Evolutionary conservation across 352 stramenopile genomes (phyloP).

Genomic region (Pythium dissimile): DNA sequence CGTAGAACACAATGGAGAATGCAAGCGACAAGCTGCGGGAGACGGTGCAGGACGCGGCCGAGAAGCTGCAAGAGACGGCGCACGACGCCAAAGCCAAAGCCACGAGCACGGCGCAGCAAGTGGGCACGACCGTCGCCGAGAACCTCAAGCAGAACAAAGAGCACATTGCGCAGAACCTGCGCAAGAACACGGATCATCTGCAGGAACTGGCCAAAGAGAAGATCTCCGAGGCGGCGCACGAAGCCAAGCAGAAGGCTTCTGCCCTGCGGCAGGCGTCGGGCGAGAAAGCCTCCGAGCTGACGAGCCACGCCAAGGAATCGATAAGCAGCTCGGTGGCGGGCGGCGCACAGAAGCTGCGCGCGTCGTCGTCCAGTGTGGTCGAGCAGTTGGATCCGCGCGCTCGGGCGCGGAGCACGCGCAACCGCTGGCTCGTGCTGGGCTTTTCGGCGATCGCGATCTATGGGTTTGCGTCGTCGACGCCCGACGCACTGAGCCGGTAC

Average conservation of each 20-base stretch:
- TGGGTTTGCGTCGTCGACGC: conserved; percentile 60
- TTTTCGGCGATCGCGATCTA: conserved; percentile 71
- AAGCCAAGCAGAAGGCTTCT: conserved; percentile 1
- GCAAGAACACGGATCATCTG: conserved; percentile 33
- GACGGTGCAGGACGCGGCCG: conserved; percentile 11
- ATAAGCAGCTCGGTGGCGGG: conserved; percentile 3
- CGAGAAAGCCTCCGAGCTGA: background rate
- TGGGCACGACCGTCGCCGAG: conserved; percentile 31
- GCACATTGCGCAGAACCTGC: conserved; percentile 38
- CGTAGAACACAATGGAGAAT: conserved; percentile 7
- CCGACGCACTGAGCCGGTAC: conserved; percentile 68
- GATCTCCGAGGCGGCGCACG: background rate
- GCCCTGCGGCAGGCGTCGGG: background rate
- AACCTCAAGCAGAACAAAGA: conserved; percentile 49
- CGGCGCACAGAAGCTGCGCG: conserved; percentile 43
- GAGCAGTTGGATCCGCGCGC: conserved; percentile 50
- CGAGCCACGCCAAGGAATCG: background rate
- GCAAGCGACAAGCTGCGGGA: conserved; percentile 19
- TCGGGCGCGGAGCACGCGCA: conserved; percentile 37
- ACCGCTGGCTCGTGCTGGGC: conserved; percentile 55
- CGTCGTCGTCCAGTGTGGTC: conserved; percentile 46
- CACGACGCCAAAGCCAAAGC: conserved; percentile 23
- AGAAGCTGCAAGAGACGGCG: conserved; percentile 18
- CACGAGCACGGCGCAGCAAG: conserved; percentile 25
- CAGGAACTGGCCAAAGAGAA: conserved; percentile 35